Evolutionary conservation across 164 flowering plant species (phyloP), one percentile per base, ranked within the genome.

Genomic region (Echeveria elegans): DNA sequence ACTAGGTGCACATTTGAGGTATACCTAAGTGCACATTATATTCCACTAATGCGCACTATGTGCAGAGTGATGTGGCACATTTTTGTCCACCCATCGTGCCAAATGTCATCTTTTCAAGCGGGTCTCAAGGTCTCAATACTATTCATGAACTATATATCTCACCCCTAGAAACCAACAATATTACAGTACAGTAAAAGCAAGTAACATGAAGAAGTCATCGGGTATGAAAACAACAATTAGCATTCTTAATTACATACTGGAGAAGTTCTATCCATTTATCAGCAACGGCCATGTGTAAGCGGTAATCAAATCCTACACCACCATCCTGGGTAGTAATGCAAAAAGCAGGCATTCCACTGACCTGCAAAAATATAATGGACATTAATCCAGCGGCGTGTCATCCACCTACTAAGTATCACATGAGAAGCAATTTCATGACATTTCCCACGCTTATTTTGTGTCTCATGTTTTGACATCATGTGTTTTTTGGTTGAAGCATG

Each of bases 341-440:
- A 72, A 95, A 95, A 30, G 97, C 73, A 65, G 99, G 99, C 97
- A 92, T 95, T 80, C 99, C 99, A 83, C 99, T 95, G 30, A 95
- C 99, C 99, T 95, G 82, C 31, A 72, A 45, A n/a, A 0, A 12
- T 2, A 29, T 10, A 11, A 11, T 56, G 32, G 32, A 56, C 32
- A 14, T 28, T 56, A 56, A 28, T 24, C 6, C 5, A 26, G 61
- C 19, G 28, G 34, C 2, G 5, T 56, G 18, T 15, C 19, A 16
- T 15, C 15, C 18, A 11, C 19, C 47, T n/a, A n/a, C n/a, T n/a
- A 11, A 43, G n/a, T 12, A 11, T 43, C 15, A 28, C 7, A 56
- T 26, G 32, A 29, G 32, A 28, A 56, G 32, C 61, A 56, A 26
- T 28, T 26, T n/a, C n/a, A 3, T 26, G 16, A 29, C 32, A 56